Evolutionary conservation across 768 basidiomycete genomes (phyloP).

Genomic region (Hericium alpestre): DNA sequence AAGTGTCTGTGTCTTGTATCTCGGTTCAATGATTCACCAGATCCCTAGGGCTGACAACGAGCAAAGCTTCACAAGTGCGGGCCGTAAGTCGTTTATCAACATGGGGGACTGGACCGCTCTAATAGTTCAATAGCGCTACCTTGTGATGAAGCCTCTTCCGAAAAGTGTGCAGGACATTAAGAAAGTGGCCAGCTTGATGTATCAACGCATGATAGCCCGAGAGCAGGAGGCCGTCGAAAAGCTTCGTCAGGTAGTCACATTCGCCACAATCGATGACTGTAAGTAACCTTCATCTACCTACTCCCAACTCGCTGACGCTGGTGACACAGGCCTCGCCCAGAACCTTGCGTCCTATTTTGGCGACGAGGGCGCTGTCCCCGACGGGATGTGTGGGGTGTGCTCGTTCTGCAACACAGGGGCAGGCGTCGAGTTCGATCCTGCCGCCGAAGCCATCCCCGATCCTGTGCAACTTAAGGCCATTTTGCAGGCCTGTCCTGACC

Average conservation of each 20-base stretch:
- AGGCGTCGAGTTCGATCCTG: slow-evolving; percentile 22
- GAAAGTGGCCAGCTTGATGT: slow-evolving; percentile 23
- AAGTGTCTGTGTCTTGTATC: slow-evolving; percentile 1
- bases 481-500: slow-evolving; percentile 31
- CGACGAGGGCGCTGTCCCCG: slow-evolving; percentile 28
- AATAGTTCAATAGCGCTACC: slow-evolving; percentile 23
- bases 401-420: slow-evolving; percentile 31
- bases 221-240: slow-evolving; percentile 33
- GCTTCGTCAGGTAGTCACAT: slow-evolving; percentile 27
- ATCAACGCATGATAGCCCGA: slow-evolving; percentile 26
- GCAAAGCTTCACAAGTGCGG: slow-evolving; percentile 30
- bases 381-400: slow-evolving; percentile 31
- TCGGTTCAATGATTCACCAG: neutral
- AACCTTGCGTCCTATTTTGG: slow-evolving; percentile 35
- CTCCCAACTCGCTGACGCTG: neutral
- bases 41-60: slow-evolving; percentile 18
- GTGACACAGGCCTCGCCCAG: slow-evolving; percentile 29
- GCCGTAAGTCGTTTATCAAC: slow-evolving; percentile 13
- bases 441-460: slow-evolving; percentile 16
- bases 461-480: slow-evolving; percentile 25
- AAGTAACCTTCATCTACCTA: slow-evolving; percentile 1
- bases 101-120: neutral
- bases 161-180: slow-evolving; percentile 22
- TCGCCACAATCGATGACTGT: slow-evolving; percentile 31
- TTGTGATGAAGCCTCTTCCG: slow-evolving; percentile 26